phyloP scores from a whole-genome alignment of 2,329 filamentous ascomycete genomes.

The Amauroascus niger region DNA sequence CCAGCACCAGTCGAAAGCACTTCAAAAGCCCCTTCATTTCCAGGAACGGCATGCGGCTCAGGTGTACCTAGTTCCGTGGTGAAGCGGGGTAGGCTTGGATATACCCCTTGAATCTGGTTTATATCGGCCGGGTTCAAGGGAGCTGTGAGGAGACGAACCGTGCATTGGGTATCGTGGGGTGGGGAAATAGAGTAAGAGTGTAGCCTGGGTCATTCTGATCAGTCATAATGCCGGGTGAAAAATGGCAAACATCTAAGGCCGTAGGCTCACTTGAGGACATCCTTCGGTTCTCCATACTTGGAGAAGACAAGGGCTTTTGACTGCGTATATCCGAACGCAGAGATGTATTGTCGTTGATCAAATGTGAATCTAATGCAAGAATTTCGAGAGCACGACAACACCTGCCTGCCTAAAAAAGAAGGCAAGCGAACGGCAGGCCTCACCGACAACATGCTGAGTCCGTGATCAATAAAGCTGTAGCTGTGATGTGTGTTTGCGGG shows the following conservation, averaged over 20 bases:
- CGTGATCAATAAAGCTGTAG: neutral
- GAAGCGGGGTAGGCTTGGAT: conserved; percentile 75
- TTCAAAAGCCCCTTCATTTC: conserved; percentile 87
- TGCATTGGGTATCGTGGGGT: conserved; percentile 53
- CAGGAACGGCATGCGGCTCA: conserved; percentile 54
- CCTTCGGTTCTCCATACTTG: conserved; percentile 41
- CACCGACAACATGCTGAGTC: neutral
- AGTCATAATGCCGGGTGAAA: neutral
- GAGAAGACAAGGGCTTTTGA: conserved; percentile 42
- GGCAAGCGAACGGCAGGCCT: conserved; percentile 1
- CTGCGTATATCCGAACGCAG: conserved; percentile 43
- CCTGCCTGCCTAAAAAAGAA: neutral
- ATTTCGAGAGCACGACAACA: conserved; percentile 12
- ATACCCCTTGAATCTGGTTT: conserved; percentile 95
- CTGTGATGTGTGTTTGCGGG: neutral
- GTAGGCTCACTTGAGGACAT: conserved; percentile 35
- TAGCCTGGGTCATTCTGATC: conserved; percentile 25
- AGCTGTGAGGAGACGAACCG: conserved; percentile 77
- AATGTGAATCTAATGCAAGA: conserved; percentile 15
- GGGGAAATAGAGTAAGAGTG: conserved; percentile 43
- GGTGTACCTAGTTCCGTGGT: conserved; percentile 65
- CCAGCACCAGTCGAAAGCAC: conserved; percentile 60
- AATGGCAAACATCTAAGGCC: neutral
- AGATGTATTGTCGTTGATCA: conserved; percentile 31
- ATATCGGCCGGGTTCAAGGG: conserved; percentile 97